Evolutionary conservation across 805 yeast species (phyloP), one percentile per base, ranked within the genome.

Genomic region (Wickerhamiella siamensis): DNA sequence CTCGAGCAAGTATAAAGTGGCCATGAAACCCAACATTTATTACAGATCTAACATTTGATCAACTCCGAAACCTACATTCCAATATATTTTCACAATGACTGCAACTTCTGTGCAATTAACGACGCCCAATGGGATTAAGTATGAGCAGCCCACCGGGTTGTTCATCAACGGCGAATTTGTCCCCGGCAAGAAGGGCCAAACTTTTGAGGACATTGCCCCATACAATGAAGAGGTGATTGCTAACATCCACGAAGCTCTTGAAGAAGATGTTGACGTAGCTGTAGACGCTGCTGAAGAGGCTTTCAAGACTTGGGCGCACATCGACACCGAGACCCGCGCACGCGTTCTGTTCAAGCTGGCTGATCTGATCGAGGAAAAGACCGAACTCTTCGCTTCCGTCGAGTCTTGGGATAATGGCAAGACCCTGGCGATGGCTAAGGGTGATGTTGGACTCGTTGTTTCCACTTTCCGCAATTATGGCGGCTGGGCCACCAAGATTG

Each of bases 321-420:
- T 64, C 36, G 65, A 67, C 31, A 79, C 81, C 47, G 91, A 93
- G n/a, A 71, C 65, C 43, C 75, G 95, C 57, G 78, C 78, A 39
- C 64, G 59, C 43, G 72, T 72, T 34, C 66, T 87, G 49, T 59
- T 64, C 64, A 80, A 75, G 62, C 71, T 87, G 43, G 94, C 95
- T 26, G 84, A 80, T 47, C 66, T 79, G 53, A 61, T 86, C 45
- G 95, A 84, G 56, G 66, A 72, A 51, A 66, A 86, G 56, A 67
- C 74, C 36, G 91, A 82, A 44, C 64, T 73, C 29, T 64, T 87
- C 44, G 86, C 95, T 22, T 66, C 74, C 35, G 79, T 87, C 55
- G 96, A 87, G 65, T 70, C 94, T 18, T 66, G 79, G 57, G 95
- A 87, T 62, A 83, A 84, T 57, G 96, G 96, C 63, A 87, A 86